A percentile compares a stretch with the other conserved stretches of the same genome.
These are phyloP conservation scores for Raffaelea ambrosiae DNA, from an alignment of 2,329 filamentous ascomycete species.

Conservation along the genomic window DNA sequence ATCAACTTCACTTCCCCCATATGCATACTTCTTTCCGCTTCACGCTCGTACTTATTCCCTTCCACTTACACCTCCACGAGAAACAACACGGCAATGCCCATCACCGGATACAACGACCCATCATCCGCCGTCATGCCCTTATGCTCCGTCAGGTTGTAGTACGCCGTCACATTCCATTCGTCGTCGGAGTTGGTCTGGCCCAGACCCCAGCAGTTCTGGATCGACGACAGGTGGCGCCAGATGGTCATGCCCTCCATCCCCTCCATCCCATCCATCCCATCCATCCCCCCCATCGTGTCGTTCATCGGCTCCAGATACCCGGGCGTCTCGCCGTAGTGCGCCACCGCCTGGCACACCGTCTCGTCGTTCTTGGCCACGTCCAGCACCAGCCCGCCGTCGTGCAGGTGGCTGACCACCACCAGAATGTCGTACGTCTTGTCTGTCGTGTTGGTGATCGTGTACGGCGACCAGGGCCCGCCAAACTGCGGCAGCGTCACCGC, in stretches of 20 bases:
- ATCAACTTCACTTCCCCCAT: too few relatives aligned
- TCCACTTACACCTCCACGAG: conserved; percentile 4
- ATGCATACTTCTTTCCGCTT: too few relatives aligned
- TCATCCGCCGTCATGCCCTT: conserved; percentile 7
- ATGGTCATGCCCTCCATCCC: too few relatives aligned
- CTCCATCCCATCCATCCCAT: too few relatives aligned
- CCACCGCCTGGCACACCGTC: conserved; percentile 10
- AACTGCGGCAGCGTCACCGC: conserved; percentile 5
- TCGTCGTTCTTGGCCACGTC: conserved; percentile 8
- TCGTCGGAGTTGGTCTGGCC: conserved; percentile 10
- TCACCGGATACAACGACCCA: conserved; percentile 10
- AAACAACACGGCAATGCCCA: conserved; percentile 14
- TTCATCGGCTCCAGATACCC: conserved; percentile 6
- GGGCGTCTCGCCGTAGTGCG: conserved; percentile 12
- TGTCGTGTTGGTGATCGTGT: not conserved
- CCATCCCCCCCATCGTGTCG: too few relatives aligned
- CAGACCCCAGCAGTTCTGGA: not conserved
- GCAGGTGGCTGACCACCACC: conserved; percentile 7
- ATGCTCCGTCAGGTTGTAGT: conserved; percentile 14
- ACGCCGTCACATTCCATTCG: conserved; percentile 12
- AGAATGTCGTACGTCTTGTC: conserved; percentile 9
- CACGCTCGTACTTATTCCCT: too few relatives aligned
- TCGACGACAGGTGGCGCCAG: too few relatives aligned
- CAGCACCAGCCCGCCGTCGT: conserved; percentile 12
- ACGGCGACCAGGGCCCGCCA: too few relatives aligned